Conservation (phyloP, 1,284 basidiomycete species). For the Apiotrichum gracile region DNA sequence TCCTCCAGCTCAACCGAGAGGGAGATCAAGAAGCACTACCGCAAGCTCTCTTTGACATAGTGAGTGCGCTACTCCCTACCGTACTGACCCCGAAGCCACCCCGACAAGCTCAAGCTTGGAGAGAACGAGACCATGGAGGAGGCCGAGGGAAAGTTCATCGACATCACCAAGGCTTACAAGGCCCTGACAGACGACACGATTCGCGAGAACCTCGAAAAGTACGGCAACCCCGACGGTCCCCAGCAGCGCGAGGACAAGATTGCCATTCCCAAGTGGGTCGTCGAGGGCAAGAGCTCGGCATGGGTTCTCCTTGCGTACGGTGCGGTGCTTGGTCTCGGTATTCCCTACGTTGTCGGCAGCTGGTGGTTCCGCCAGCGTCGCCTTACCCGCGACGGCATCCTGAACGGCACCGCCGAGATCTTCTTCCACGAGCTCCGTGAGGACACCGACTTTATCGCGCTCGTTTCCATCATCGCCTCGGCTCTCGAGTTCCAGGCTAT, state of each 20-base stretch:
- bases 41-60: slow-evolving; percentile 86
- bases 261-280: slow-evolving; percentile 88
- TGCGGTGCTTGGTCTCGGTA: slow-evolving; percentile 73
- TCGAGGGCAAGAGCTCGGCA: slow-evolving; percentile 84
- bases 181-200: slow-evolving; percentile 91
- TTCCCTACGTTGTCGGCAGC: slow-evolving; percentile 81
- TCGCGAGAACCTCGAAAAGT: slow-evolving; percentile 83
- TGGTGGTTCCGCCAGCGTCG: slow-evolving; percentile 97
- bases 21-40: slow-evolving; percentile 94
- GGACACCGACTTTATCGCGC: slow-evolving; percentile 66
- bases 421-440: slow-evolving; percentile 88
- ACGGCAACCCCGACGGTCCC: slow-evolving; percentile 93
- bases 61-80: slow-evolving; percentile 48
- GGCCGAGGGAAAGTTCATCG: slow-evolving; percentile 84
- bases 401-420: slow-evolving; percentile 72
- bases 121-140: slow-evolving; percentile 82
- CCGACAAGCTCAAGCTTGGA: slow-evolving; percentile 85
- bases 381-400: slow-evolving; percentile 88
- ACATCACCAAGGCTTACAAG: slow-evolving; percentile 98
- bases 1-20: slow-evolving; percentile 66
- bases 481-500: slow-evolving; percentile 58
- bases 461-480: slow-evolving; percentile 68
- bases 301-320: slow-evolving; percentile 88
- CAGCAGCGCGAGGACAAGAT: slow-evolving; percentile 95
- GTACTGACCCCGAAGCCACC: slow-evolving; percentile 62